Conservation (phyloP, 2,329 filamentous ascomycete species). For the Emericellopsis atlantica region DNA sequence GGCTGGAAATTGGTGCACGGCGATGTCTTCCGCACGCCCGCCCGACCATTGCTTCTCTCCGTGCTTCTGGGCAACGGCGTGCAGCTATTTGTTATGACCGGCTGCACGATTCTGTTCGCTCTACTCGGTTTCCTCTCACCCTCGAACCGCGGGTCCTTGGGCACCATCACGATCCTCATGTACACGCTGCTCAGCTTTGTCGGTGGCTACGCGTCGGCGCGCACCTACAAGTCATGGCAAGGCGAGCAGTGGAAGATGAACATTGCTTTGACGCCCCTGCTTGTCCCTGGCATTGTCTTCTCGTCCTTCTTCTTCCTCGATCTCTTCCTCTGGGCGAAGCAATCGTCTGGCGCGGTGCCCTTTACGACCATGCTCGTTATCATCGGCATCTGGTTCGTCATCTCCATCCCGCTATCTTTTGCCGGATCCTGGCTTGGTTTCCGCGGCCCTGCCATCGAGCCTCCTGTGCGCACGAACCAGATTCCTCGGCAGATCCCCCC, state of each 20-base stretch:
- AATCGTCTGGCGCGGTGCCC: constrained; percentile 85
- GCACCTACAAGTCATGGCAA: constrained; percentile 88
- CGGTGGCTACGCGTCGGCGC: constrained; percentile 78
- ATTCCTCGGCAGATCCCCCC: constrained; percentile 95
- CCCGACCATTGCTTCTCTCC: constrained; percentile 71
- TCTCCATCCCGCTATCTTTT: constrained; percentile 84
- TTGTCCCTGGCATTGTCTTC: constrained; percentile 83
- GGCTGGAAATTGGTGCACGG: constrained; percentile 98
- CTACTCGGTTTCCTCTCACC: constrained; percentile 90
- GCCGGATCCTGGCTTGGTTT: constrained; percentile 91
- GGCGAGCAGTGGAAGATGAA: constrained; percentile 93
- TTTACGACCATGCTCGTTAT: constrained; percentile 96
- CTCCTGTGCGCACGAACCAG: constrained; percentile 90
- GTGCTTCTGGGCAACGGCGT: constrained; percentile 86
- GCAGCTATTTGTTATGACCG: constrained; percentile 96
- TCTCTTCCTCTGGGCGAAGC: constrained; percentile 89
- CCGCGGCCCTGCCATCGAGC: constrained; percentile 55
- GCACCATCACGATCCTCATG: constrained; percentile 83
- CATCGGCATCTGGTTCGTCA: constrained; percentile 90
- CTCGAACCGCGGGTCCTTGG: constrained; percentile 86
- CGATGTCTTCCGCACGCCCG: constrained; percentile 86
- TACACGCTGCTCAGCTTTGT: constrained; percentile 90
- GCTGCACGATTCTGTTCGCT: constrained; percentile 85
- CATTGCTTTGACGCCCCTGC: constrained; percentile 73
- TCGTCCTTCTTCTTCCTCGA: constrained; percentile 84